Conservation (phyloP, 2,329 filamentous ascomycete species). For the Aspergillus brasiliensis region DNA sequence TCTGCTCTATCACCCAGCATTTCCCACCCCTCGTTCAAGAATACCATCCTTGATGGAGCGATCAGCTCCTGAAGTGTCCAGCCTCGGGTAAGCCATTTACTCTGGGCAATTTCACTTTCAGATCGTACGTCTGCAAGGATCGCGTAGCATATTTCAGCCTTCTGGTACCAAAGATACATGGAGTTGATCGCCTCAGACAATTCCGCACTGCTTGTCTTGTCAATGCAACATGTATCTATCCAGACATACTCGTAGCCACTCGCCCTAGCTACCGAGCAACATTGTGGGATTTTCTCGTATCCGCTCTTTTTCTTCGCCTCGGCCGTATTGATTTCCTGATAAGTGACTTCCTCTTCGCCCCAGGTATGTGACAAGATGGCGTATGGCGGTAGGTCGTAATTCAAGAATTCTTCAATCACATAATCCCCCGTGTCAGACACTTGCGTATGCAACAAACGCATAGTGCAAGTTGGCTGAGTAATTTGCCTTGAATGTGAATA, state of each 20-base stretch:
- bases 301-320: not conserved
- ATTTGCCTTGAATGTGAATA: too few relatives aligned
- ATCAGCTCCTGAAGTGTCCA: not conserved
- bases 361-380: not conserved
- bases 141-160: not conserved
- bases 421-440: not conserved
- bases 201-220: not conserved
- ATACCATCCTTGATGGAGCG: not conserved
- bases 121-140: not conserved
- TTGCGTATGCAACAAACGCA: too few relatives aligned
- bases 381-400: not conserved
- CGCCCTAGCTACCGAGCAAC: not conserved
- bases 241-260: not conserved
- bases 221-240: not conserved
- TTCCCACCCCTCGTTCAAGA: not conserved
- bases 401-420: not conserved
- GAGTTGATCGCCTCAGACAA: not conserved
- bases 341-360: not conserved
- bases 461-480: too few relatives aligned
- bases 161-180: not conserved
- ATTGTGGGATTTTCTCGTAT: not conserved
- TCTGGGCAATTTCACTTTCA: not conserved
- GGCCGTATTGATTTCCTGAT: not conserved
- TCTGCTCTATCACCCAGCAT: not conserved
- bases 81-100: not conserved